Evolutionary conservation across 768 basidiomycete species (phyloP).

Genomic region (Crucibulum laeve): DNA sequence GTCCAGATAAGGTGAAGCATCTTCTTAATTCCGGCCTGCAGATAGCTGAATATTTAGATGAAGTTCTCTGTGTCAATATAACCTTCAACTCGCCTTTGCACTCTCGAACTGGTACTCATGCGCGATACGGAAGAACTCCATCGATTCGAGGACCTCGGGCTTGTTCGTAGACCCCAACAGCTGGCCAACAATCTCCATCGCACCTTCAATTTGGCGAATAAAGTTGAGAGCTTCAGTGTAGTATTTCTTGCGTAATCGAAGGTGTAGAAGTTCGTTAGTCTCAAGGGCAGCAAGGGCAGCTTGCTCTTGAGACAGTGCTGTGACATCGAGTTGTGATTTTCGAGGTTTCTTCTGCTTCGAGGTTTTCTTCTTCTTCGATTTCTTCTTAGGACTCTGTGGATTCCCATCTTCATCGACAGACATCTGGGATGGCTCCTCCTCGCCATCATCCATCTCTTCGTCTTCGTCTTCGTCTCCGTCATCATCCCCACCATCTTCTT

Average conservation of each 20-base stretch:
- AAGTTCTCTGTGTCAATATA: neutral
- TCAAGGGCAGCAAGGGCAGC: constrained; percentile 67
- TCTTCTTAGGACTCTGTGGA: constrained; percentile 17
- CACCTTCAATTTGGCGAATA: constrained; percentile 54
- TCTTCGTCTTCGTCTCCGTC: constrained; percentile 35
- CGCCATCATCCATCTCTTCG: constrained; percentile 30
- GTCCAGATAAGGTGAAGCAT: constrained; percentile 98
- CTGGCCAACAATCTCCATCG: constrained; percentile 69
- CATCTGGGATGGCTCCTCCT: constrained; percentile 29
- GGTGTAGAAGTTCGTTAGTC: constrained; percentile 56
- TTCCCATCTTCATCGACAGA: constrained; percentile 35
- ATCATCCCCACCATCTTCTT: constrained; percentile 25
- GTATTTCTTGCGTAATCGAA: constrained; percentile 79
- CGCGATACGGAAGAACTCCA: constrained; percentile 85
- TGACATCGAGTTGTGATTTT: constrained; percentile 67
- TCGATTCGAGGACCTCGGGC: constrained; percentile 76
- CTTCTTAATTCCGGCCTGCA: constrained; percentile 82
- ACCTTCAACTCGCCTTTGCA: constrained; percentile 53
- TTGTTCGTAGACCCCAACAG: constrained; percentile 86
- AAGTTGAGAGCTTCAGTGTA: constrained; percentile 83
- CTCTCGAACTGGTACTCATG: constrained; percentile 77
- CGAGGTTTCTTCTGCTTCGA: constrained; percentile 48
- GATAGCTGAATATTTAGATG: neutral
- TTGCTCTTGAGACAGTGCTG: constrained; percentile 66
- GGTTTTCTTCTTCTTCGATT: constrained; percentile 34